A percentile compares a stretch with the other conserved stretches of the same genome.
phyloP scores from a whole-genome alignment of 371 early-diverging fungal genomes.

The Mucor saturninus region DNA sequence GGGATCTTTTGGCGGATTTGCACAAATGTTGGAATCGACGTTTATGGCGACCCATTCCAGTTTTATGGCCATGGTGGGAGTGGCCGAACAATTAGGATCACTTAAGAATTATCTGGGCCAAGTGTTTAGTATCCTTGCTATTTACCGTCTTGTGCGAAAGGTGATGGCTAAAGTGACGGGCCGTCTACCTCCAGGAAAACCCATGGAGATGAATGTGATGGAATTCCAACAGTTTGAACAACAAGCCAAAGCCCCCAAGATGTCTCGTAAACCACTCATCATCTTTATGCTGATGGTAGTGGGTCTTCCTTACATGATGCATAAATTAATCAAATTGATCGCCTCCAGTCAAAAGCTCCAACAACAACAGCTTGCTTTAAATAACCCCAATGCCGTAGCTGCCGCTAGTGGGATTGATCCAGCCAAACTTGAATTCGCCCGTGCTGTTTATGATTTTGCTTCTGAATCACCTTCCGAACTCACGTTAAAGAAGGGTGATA shows the following conservation, averaged over 20 bases:
- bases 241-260: conserved; percentile 34
- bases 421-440: conserved; percentile 84
- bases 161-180: conserved; percentile 70
- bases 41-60: conserved; percentile 96
- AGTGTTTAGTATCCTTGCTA: conserved; percentile 78
- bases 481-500: conserved; percentile 81
- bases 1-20: conserved; percentile 95
- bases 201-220: conserved; percentile 64
- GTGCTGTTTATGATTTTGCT: conserved; percentile 85
- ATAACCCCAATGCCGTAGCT: conserved; percentile 6
- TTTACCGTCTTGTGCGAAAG: conserved; percentile 69
- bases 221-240: conserved; percentile 73
- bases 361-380: conserved; percentile 25
- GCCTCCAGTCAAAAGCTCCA: conserved; percentile 25
- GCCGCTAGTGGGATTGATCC: conserved; percentile 29
- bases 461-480: conserved; percentile 81
- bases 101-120: conserved; percentile 84
- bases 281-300: conserved; percentile 85
- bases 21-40: conserved; percentile 97
- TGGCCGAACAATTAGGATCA: conserved; percentile 95
- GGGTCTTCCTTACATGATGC: conserved; percentile 93
- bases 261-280: conserved; percentile 74
- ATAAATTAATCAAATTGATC: conserved; percentile 82
- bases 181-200: conserved; percentile 40
- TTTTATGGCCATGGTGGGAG: conserved; percentile 97